Base-by-base conservation (phyloP, 768 basidiomycete species). In the Peribolospora kevripleyi region DNA sequence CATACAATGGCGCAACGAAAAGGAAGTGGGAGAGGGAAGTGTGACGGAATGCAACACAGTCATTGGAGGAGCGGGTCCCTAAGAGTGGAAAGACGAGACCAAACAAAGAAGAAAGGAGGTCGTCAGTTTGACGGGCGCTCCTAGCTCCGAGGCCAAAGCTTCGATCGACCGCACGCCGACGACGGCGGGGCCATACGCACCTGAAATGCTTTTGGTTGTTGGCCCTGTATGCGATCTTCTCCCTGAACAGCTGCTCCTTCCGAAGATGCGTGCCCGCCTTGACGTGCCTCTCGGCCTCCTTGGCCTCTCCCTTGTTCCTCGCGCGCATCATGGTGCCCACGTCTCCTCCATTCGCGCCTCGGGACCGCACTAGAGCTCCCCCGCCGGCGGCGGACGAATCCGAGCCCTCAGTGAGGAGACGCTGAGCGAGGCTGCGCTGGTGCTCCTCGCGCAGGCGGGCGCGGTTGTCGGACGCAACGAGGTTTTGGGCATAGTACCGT, bases 281-380 rank as follows among this genome's bases (percentile, higher is more conserved):
- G 1, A 84, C 75, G 67, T 90, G 84, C 49, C 84, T 75, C 10
- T 81, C 85, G 25, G 91, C 91, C 67, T 95, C 82, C 60, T 76
- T 76, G 10, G 93, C 93, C 70, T 97, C 91, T 2, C 93, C 93
- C n/a, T 74, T 75, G 70, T 97, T 97, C 52, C 86, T 74, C 25
- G 87, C 91, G 66, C 81, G 84, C 58, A 95, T 75, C 7, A 88
- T 81, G 41, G 85, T 76, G 6, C 75, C 79, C 1, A 85, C 87
- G 7, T 69, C 69, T 2, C 90, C 90, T 63, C 84, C 88, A 61
- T 74, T 80, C 9, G 77, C 70, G 0, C 54, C 6, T 25, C 50
- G 36, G 58, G 54, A 11, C 56, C 53, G 50, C 54, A 56, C 10
- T 55, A 46, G 4, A 48, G 40, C 57, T 54, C 57, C 54, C 62